A percentile compares a stretch with the other conserved stretches of the same genome.
Evolutionary conservation across 225 moss, liverwort and hornwort genomes (phyloP).

Genomic region (Sphagnum contortum): DNA sequence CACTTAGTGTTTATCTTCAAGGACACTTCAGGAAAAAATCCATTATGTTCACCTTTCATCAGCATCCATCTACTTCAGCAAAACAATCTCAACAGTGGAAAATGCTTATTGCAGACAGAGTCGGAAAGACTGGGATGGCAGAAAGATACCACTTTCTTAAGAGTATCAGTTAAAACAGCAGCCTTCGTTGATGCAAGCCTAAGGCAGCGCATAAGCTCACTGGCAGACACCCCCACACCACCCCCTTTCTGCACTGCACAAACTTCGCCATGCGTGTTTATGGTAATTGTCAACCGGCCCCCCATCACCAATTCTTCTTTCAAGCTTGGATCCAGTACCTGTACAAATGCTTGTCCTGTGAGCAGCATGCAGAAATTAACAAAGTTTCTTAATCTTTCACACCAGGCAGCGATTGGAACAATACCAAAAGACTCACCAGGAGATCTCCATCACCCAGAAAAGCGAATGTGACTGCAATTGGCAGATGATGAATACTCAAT

Average conservation of each 20-base stretch:
- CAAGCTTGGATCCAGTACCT: slow-evolving; percentile 75
- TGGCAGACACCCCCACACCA: slow-evolving; percentile 64
- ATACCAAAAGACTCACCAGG: slow-evolving; percentile 35
- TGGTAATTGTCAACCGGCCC: slow-evolving; percentile 64
- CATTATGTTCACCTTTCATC: neutral
- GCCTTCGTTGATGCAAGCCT: slow-evolving; percentile 78
- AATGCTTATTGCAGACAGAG: too few species aligned
- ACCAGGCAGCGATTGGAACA: neutral
- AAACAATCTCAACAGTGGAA: too few species aligned
- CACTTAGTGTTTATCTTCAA: neutral
- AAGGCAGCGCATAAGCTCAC: slow-evolving; percentile 76
- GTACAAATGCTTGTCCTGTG: neutral
- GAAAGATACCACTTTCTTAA: slow-evolving; percentile 48
- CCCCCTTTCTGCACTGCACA: slow-evolving; percentile 90
- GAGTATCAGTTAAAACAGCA: slow-evolving; percentile 42
- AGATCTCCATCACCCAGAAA: slow-evolving; percentile 75
- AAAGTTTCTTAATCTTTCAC: neutral
- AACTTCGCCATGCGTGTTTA: slow-evolving; percentile 71
- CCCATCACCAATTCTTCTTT: slow-evolving; percentile 93
- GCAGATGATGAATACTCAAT: slow-evolving; percentile 79
- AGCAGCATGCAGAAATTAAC: neutral
- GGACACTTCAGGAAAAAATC: neutral
- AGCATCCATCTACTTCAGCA: too few species aligned
- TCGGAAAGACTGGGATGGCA: neutral
- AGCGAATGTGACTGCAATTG: slow-evolving; percentile 79